Base-by-base conservation (phyloP, 2,329 filamentous ascomycete genomes). In the Nothophoma quercina region DNA sequence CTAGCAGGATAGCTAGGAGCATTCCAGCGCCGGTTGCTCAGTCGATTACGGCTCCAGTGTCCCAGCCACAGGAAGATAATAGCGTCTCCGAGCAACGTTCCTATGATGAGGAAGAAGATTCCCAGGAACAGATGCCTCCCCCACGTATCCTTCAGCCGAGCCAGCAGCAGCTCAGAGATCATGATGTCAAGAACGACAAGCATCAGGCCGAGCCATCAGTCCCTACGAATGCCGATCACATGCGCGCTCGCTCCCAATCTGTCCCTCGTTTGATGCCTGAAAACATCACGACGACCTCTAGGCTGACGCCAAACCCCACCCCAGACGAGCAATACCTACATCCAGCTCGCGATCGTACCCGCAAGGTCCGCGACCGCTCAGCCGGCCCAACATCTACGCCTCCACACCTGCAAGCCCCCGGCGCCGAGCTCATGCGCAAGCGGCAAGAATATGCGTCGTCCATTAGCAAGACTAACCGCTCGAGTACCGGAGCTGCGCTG, bases 401-500 rank as follows among this genome's bases (percentile, higher is more conserved):
- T 6, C 10, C 10, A 10, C 44, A 40, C 36, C 36, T n/a, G 2
- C 35, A 34, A 8, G 26, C 41, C n/a, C 43, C 43, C 2, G 55
- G 44, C 10, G 18, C 47, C 7, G 56, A 56, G 28, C 38, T 57
- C 6, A 46, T 44, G 19, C 51, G 44, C 16, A 53, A 42, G 29
- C 51, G 45, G 5, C 44, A 46, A 23, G 47, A 39, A 23, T 57
- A 55, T 7, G 28, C 40, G 4, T 54, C 53, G 5, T 43, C 56
- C 1, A 28, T 25, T 3, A 23, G 23, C 9, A 40, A 41, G 18
- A 13, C 15, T 10, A 34, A 29, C 5, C 15, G 46, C 4, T 28
- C 10, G 13, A 29, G 30, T 9, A 23, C n/a, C 16, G 23, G 16
- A 12, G 29, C 29, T 16, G 36, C 22, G 15, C 19, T 45, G 15